Evolutionary conservation across 495 filamentous ascomycete species (phyloP).

Genomic region (Trypethelium eluteriae): DNA sequence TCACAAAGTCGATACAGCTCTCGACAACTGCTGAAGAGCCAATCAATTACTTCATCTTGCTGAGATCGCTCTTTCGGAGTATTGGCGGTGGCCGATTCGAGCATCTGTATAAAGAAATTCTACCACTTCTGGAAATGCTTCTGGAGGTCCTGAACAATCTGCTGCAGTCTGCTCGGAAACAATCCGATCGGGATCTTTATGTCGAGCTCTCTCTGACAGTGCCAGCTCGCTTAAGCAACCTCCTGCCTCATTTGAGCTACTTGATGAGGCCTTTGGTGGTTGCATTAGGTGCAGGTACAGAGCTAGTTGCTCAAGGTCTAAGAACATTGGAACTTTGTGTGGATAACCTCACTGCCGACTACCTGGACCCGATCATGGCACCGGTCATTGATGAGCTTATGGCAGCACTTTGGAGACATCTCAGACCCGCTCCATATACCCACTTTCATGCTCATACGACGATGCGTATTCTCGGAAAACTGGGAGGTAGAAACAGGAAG

Average conservation of each 20-base stretch:
- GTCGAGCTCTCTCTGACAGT: constrained; percentile 96
- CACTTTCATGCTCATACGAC: constrained; percentile 97
- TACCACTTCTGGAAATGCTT: constrained; percentile 92
- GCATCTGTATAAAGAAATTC: constrained; percentile 93
- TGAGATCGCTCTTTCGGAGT: constrained; percentile 86
- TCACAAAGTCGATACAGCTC: constrained; percentile 90
- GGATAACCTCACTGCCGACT: constrained; percentile 95
- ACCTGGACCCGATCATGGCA: constrained; percentile 97
- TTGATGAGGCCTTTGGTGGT: constrained; percentile 96
- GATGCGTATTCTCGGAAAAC: constrained; percentile 94
- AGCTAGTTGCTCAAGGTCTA: constrained; percentile 88
- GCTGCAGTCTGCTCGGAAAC: constrained; percentile 77
- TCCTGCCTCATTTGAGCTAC: constrained; percentile 93
- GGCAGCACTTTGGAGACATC: constrained; percentile 90
- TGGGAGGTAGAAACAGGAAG: constrained; percentile 89
- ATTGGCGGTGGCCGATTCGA: constrained; percentile 97
- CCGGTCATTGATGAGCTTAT: constrained; percentile 97
- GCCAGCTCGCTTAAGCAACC: constrained; percentile 86
- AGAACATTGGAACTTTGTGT: constrained; percentile 94
- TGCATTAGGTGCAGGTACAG: constrained; percentile 80
- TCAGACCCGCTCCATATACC: constrained; percentile 84
- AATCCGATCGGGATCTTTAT: constrained; percentile 86
- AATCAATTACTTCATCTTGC: constrained; percentile 95
- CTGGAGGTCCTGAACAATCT: constrained; percentile 95
- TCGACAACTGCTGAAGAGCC: constrained; percentile 93